Evolutionary conservation across 495 filamentous ascomycete genomes (phyloP).

Genomic region (Mycothermus thermophilus): DNA sequence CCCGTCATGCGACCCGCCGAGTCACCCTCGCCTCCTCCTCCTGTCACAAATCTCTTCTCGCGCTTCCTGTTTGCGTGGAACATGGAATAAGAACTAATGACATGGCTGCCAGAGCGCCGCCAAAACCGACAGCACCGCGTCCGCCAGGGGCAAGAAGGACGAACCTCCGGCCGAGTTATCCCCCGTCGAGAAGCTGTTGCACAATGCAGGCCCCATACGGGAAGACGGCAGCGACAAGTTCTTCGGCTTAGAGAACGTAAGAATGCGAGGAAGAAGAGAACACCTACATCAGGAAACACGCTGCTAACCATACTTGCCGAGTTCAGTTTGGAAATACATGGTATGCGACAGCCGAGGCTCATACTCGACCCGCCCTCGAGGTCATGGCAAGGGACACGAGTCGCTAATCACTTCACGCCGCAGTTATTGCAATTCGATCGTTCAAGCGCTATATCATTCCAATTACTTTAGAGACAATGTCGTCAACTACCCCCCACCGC

Average conservation of each 20-base stretch:
- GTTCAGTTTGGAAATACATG: slow-evolving; percentile 90
- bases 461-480: slow-evolving; percentile 91
- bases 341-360: slow-evolving; percentile 35
- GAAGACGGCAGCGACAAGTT: slow-evolving; percentile 94
- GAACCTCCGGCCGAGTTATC: slow-evolving; percentile 52
- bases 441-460: slow-evolving; percentile 94
- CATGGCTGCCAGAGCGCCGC: slow-evolving; percentile 23
- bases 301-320: slow-evolving; percentile 9
- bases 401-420: too few relatives aligned
- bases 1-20: too few relatives aligned
- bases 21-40: too few relatives aligned
- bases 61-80: too few relatives aligned
- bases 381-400: too few relatives aligned
- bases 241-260: slow-evolving; percentile 95
- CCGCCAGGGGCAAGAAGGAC: slow-evolving; percentile 51
- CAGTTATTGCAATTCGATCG: slow-evolving; percentile 94
- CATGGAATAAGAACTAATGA: too few relatives aligned
- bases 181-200: slow-evolving; percentile 69
- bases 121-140: slow-evolving; percentile 26
- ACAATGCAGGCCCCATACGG: slow-evolving; percentile 63
- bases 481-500: slow-evolving; percentile 67
- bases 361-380: too few relatives aligned
- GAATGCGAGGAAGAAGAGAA: slow-evolving; percentile 14
- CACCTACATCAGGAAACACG: not conserved
- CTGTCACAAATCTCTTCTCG: too few relatives aligned